These are phyloP conservation scores for Pythium plurisporium DNA, from an alignment of 352 stramenopile species.

Conservation along the genomic window DNA sequence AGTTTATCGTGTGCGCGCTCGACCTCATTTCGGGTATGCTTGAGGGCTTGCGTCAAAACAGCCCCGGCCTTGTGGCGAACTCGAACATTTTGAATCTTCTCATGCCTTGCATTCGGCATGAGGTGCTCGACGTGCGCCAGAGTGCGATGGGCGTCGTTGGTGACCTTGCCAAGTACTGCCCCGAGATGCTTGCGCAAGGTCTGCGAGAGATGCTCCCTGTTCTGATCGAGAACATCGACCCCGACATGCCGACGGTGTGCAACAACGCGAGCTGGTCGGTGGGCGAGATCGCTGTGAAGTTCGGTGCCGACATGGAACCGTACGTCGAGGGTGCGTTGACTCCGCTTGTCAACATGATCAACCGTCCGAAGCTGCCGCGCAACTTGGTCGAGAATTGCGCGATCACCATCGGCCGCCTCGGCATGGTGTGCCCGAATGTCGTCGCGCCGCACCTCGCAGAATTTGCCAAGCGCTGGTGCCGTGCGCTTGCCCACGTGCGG, in stretches of 20 bases:
- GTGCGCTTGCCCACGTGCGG: slow-evolving; percentile 77
- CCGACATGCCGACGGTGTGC: slow-evolving; percentile 85
- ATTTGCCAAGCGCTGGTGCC: slow-evolving; percentile 88
- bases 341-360: slow-evolving; percentile 83
- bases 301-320: slow-evolving; percentile 79
- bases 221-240: slow-evolving; percentile 87
- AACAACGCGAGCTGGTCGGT: slow-evolving; percentile 92
- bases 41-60: slow-evolving; percentile 75
- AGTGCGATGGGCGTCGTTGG: slow-evolving; percentile 88
- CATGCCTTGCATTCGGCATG: slow-evolving; percentile 81
- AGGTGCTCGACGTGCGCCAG: slow-evolving; percentile 86
- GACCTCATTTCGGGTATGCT: slow-evolving; percentile 89
- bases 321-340: slow-evolving; percentile 69
- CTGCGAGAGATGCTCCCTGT: slow-evolving; percentile 75
- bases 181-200: slow-evolving; percentile 64
- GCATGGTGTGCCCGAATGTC: slow-evolving; percentile 79
- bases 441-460: slow-evolving; percentile 79
- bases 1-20: slow-evolving; percentile 87
- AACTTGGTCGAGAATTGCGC: slow-evolving; percentile 89
- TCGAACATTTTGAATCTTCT: slow-evolving; percentile 89
- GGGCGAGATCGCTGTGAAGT: slow-evolving; percentile 85
- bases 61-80: slow-evolving; percentile 63
- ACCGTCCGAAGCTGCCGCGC: slow-evolving; percentile 79
- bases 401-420: slow-evolving; percentile 87
- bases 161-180: slow-evolving; percentile 83